These are phyloP conservation scores for Saprolegnia diclina DNA, from an alignment of 352 stramenopile genomes.

Conservation along the genomic window DNA sequence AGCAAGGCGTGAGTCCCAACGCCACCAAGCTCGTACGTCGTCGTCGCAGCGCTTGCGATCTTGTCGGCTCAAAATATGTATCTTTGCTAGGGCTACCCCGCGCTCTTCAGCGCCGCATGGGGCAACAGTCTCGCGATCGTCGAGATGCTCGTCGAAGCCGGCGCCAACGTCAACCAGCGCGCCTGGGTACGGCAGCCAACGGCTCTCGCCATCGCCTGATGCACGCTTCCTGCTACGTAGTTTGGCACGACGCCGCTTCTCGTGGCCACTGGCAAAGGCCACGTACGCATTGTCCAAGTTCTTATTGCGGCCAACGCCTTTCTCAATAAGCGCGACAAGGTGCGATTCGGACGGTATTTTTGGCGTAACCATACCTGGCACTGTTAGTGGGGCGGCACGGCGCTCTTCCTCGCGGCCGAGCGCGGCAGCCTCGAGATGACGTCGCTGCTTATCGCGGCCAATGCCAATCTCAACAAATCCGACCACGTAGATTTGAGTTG, in stretches of 20 bases:
- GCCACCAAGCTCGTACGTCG: slow-evolving; percentile 3
- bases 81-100: neutral
- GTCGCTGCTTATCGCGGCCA: neutral
- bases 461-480: neutral
- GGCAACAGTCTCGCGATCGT: neutral
- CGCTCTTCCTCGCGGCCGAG: neutral
- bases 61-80: neutral
- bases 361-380: too few species aligned
- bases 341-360: neutral
- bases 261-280: neutral
- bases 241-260: neutral
- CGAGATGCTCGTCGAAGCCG: neutral
- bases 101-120: neutral
- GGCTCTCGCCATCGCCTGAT: too few species aligned
- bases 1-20: slow-evolving; percentile 2
- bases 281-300: neutral
- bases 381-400: neutral
- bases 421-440: neutral
- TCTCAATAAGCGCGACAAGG: neutral
- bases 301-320: neutral
- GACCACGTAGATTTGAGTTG: neutral
- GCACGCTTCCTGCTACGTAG: neutral
- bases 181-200: neutral
- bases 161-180: slow-evolving; percentile 1
- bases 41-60: neutral